Base-by-base conservation (phyloP, 495 filamentous ascomycete genomes). In the Neurospora sp. region DNA sequence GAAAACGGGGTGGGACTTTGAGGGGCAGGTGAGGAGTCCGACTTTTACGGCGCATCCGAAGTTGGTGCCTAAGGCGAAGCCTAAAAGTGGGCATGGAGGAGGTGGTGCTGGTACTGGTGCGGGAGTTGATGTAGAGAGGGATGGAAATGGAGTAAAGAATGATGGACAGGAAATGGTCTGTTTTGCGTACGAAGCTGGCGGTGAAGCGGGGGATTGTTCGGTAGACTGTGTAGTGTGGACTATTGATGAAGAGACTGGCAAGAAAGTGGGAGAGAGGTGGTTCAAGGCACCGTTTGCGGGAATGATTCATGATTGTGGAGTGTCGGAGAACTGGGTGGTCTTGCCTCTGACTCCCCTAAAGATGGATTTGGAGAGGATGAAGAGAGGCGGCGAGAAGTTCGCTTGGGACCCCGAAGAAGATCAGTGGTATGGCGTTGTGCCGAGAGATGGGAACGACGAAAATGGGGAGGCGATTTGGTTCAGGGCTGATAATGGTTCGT, bases 41-140 rank as follows among this genome's bases (percentile, higher is more conserved):
- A 89, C 87, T 0, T 89, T 90, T 73, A 88, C 88, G 0, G 88
- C 88, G 1, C 88, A 90, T 74, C 88, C 88, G 1, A 90, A 90
- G 75, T 80, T 88, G 69, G 88, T 89, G 72, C 88, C 88, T 1
- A 80, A 79, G 16, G 27, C 27, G 27, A 31, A 31, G 27, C 27
- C 27, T 31, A 2, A 31, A 31, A 31, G 3, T 31, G 27, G 27
- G 27, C 27, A 31, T 31, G 27, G 27, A 31, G 27, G 27, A 31
- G 27, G 2, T 31, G 2, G 27, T 31, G 2, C 2, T 31, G 27
- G 27, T 31, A 2, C 31, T 35, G 31, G 31, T 35, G 31, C 0
- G 31, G 31, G 31, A 5, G 31, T 0, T 35, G 44, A 3, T 20
- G n/a, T 7, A 11, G n/a, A 22, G 9, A 22, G 10, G n/a, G 2